Conservation (phyloP, 148 eudicot genomes). For the Camellia sinensis region DNA sequence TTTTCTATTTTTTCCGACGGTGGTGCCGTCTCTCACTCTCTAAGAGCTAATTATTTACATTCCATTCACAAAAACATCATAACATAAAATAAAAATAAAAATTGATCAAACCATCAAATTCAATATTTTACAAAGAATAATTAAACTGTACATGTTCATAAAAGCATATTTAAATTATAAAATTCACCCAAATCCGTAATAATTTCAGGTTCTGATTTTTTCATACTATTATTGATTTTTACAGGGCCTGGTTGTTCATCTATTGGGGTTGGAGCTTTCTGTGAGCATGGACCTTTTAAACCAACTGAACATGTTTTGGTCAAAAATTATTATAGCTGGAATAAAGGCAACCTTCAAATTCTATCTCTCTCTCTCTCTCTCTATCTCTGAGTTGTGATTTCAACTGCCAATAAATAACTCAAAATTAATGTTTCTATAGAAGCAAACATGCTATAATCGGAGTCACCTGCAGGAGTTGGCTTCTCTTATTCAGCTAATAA, state of each 20-base stretch:
- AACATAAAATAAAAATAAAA: no score
- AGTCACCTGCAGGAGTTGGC: slow-evolving; percentile 83
- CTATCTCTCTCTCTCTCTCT: neutral
- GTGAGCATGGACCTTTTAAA: slow-evolving; percentile 70
- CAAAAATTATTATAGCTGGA: slow-evolving; percentile 66
- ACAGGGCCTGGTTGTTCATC: slow-evolving; percentile 87
- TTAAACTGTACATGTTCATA: no score
- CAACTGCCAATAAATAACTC: no score
- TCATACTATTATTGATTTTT: neutral
- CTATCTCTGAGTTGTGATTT: neutral
- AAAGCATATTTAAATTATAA: no score
- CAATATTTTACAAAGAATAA: no score
- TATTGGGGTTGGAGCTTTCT: slow-evolving; percentile 71
- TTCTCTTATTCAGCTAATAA: slow-evolving; percentile 57
- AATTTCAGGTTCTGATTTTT: no score
- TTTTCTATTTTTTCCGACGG: no score
- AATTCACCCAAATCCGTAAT: no score
- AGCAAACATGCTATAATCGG: slow-evolving; percentile 77
- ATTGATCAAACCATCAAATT: no score
- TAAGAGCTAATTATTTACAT: no score
- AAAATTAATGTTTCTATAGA: slow-evolving; percentile 28
- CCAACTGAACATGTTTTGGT: slow-evolving; percentile 47
- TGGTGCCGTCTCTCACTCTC: no score
- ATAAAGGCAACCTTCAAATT: slow-evolving; percentile 45
- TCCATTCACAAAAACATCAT: no score